Conservation (phyloP, 805 yeast genomes). For the Lipomyces japonicus region DNA sequence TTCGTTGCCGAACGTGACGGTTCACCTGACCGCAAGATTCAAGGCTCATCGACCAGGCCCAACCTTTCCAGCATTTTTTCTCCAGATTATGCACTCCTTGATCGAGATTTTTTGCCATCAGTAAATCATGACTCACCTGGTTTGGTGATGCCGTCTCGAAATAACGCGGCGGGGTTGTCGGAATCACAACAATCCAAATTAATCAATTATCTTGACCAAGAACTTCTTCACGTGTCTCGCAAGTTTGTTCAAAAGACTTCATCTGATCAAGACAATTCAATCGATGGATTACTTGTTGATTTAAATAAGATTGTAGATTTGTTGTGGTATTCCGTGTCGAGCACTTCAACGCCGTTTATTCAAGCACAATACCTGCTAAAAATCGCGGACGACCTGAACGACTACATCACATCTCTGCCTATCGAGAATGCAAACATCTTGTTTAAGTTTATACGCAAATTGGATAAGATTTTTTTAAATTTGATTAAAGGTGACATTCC, state of each 20-base stretch:
- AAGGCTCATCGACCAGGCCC: slow-evolving; percentile 1
- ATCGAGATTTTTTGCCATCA: slow-evolving; percentile 7
- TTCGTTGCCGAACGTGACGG: no score
- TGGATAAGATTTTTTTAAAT: slow-evolving; percentile 44
- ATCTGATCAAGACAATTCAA: slow-evolving; percentile 12
- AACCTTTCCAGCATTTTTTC: slow-evolving; percentile 16
- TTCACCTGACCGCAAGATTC: background rate
- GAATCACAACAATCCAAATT: slow-evolving; percentile 53
- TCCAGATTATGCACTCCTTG: slow-evolving; percentile 18
- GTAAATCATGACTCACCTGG: slow-evolving; percentile 8
- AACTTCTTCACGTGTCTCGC: slow-evolving; percentile 53
- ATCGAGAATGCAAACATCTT: slow-evolving; percentile 36
- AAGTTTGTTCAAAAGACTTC: slow-evolving; percentile 44
- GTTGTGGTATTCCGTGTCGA: slow-evolving; percentile 57
- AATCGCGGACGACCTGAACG: slow-evolving; percentile 64
- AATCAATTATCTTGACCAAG: slow-evolving; percentile 52
- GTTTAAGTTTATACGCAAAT: slow-evolving; percentile 39
- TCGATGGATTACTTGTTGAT: slow-evolving; percentile 44
- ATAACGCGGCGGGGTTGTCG: background rate
- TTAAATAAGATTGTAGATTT: slow-evolving; percentile 50
- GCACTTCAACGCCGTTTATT: slow-evolving; percentile 42
- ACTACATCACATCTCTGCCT: slow-evolving; percentile 42
- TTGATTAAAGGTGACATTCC: slow-evolving; percentile 41
- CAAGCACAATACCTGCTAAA: slow-evolving; percentile 60
- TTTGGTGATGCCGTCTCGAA: background rate